Conservation (phyloP, 306 rosid species). For the Trichosanthes cucumerina region DNA sequence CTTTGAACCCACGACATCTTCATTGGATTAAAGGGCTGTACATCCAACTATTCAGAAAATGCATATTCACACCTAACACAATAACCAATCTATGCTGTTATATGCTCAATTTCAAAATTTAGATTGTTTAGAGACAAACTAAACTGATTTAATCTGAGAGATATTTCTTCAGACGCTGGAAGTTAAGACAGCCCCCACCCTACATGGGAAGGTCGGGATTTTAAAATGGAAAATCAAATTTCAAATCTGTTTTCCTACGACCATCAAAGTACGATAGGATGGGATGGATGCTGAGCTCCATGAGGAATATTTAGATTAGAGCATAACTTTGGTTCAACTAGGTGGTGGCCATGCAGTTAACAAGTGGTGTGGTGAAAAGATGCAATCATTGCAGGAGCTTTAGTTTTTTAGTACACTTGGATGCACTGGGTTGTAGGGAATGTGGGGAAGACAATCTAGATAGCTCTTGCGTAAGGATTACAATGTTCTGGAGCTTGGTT, state of each 20-base stretch:
- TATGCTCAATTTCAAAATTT: neutral
- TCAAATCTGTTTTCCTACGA: neutral
- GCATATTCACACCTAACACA: neutral
- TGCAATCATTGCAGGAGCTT: neutral
- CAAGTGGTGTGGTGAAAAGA: neutral
- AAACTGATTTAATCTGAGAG: neutral
- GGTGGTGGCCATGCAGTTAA: neutral
- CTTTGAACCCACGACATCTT: neutral
- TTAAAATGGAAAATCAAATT: neutral
- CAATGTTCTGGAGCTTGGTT: neutral
- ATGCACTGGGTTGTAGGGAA: neutral
- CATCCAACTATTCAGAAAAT: neutral
- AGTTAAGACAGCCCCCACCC: neutral
- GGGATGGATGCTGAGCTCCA: neutral
- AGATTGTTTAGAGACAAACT: neutral
- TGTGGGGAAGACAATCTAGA: neutral
- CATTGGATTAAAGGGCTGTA: neutral
- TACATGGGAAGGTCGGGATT: neutral
- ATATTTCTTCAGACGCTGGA: neutral
- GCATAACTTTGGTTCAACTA: neutral
- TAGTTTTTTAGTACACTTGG: neutral
- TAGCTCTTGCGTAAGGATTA: neutral
- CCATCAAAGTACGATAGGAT: neutral
- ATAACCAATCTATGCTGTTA: neutral
- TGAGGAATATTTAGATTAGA: neutral